These are phyloP conservation scores for Lentinus polychrous DNA, from an alignment of 1,284 basidiomycete species.

Conservation along the genomic window DNA sequence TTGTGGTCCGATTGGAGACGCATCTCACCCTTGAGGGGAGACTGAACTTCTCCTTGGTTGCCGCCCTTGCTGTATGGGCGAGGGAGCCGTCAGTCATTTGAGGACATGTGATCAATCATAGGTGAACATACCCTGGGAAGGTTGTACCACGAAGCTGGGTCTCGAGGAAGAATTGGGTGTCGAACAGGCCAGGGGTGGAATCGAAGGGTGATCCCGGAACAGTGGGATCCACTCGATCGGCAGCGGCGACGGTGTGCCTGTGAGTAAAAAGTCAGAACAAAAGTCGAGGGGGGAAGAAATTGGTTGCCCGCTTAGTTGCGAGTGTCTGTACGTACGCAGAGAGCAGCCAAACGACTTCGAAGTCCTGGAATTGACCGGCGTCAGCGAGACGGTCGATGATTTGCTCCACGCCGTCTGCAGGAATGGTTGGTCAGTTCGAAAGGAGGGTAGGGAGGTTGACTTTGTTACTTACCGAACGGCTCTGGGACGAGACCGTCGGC, in stretches of 20 bases:
- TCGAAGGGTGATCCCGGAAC: constrained; percentile 22
- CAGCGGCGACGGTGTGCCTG: constrained; percentile 20
- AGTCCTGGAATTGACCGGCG: background rate
- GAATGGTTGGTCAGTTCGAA: background rate
- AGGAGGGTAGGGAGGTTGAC: background rate
- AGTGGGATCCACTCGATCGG: constrained; percentile 19
- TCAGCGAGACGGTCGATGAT: constrained; percentile 3
- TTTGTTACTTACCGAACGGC: constrained; percentile 16
- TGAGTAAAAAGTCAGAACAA: background rate
- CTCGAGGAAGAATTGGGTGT: constrained; percentile 23
- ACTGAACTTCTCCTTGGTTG: constrained; percentile 22
- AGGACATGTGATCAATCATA: background rate
- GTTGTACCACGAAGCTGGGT: constrained; percentile 20
- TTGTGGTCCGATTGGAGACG: constrained; percentile 24
- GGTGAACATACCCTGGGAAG: constrained; percentile 20
- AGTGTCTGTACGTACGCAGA: background rate
- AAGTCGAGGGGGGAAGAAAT: background rate
- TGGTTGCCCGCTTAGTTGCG: background rate
- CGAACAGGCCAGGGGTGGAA: constrained; percentile 21
- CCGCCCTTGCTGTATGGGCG: constrained; percentile 8
- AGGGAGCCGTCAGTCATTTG: background rate
- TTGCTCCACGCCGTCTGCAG: constrained; percentile 6
- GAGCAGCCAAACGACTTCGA: background rate
- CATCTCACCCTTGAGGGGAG: constrained; percentile 18
- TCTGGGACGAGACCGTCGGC: constrained; percentile 3